Evolutionary conservation across 139 green algal genomes (phyloP).

Genomic region (Spirogloea muscicola): DNA sequence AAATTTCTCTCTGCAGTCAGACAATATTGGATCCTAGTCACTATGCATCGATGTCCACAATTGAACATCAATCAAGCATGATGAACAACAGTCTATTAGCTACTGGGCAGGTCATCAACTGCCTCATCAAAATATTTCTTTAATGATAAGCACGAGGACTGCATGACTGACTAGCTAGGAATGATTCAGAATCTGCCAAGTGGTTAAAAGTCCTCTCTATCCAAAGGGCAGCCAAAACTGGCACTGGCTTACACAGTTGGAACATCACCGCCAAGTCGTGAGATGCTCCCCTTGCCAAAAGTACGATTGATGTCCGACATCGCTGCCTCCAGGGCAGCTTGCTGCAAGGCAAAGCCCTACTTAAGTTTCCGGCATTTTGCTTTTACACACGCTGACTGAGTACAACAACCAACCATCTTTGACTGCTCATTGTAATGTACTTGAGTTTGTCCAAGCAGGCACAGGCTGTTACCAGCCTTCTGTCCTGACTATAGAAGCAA

Average conservation of each 20-base stretch:
- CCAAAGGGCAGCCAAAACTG: neutral
- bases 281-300: conserved; percentile 14
- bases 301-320: conserved; percentile 14
- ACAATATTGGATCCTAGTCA: neutral
- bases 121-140: neutral
- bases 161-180: neutral
- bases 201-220: neutral
- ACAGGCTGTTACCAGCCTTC: too few relatives aligned
- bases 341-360: too few relatives aligned
- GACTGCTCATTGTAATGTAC: too few relatives aligned
- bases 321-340: conserved; percentile 23
- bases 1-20: conserved; percentile 13
- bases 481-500: too few relatives aligned
- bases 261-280: neutral
- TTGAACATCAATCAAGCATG: neutral
- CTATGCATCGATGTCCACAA: neutral
- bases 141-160: neutral
- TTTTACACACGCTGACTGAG: too few relatives aligned
- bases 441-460: too few relatives aligned
- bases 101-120: neutral
- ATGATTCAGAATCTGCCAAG: neutral
- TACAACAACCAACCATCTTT: too few relatives aligned
- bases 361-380: too few relatives aligned
- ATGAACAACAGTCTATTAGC: neutral
- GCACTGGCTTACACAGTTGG: too few relatives aligned